A percentile compares a stretch with the other conserved stretches of the same genome.
These are phyloP conservation scores for Termitomyces sp. DNA, from an alignment of 768 basidiomycete genomes.

Conservation along the genomic window DNA sequence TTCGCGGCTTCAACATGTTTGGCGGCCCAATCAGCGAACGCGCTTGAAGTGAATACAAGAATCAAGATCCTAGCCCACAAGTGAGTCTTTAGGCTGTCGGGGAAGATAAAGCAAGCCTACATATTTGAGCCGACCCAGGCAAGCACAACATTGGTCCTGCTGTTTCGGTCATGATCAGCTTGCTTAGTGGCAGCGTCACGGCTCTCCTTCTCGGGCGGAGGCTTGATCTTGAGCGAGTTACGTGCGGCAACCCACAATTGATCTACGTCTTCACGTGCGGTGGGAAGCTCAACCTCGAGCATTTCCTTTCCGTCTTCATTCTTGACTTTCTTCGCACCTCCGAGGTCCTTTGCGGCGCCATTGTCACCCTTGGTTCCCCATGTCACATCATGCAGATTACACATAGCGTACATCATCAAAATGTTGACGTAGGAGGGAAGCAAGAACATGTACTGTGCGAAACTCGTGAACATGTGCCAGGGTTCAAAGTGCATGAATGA, in stretches of 20 bases:
- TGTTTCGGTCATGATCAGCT: slow-evolving; percentile 81
- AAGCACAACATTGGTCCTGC: slow-evolving; percentile 80
- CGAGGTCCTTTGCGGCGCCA: slow-evolving; percentile 81
- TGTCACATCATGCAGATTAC: slow-evolving; percentile 85
- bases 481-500: slow-evolving; percentile 91
- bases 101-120: slow-evolving; percentile 32
- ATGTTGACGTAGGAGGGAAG: slow-evolving; percentile 78
- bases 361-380: slow-evolving; percentile 96
- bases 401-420: slow-evolving; percentile 94
- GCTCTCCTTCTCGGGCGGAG: slow-evolving; percentile 74
- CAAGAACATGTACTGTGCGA: slow-evolving; percentile 89
- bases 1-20: slow-evolving; percentile 46
- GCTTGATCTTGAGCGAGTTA: slow-evolving; percentile 60
- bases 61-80: slow-evolving; percentile 56
- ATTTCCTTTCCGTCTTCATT: slow-evolving; percentile 81
- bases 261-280: slow-evolving; percentile 83
- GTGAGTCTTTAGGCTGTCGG: not conserved
- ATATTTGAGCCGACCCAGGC: slow-evolving; percentile 86
- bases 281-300: slow-evolving; percentile 83
- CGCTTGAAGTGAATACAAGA: slow-evolving; percentile 69
- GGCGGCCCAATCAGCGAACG: slow-evolving; percentile 72
- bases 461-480: slow-evolving; percentile 96
- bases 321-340: slow-evolving; percentile 87
- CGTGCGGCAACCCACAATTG: slow-evolving; percentile 81
- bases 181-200: slow-evolving; percentile 88